phyloP scores from a whole-genome alignment of 345 rosid species.

The Populus euphratica region DNA sequence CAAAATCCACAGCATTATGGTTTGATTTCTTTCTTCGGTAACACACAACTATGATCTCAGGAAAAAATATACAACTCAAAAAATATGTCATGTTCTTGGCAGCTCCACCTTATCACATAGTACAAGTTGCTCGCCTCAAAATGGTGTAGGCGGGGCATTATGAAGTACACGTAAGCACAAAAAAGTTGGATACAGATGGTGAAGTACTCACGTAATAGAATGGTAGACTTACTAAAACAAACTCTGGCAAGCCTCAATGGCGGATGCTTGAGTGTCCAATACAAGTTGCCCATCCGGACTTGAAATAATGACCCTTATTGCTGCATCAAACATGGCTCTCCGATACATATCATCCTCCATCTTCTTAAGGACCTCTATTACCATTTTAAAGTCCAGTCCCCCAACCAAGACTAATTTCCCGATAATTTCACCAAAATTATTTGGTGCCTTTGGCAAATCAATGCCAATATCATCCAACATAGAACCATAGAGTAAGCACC shows the following conservation, averaged over 20 bases:
- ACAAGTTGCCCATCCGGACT: conserved; percentile 37
- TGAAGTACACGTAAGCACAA: conserved; percentile 12
- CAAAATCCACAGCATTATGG: conserved; percentile 39
- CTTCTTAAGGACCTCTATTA: conserved; percentile 59
- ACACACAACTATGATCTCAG: conserved; percentile 32
- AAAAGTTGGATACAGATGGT: background rate
- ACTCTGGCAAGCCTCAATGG: conserved; percentile 56
- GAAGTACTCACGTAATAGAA: background rate
- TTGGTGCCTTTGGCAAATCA: conserved; percentile 79
- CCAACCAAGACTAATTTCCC: conserved; percentile 55
- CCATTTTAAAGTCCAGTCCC: conserved; percentile 49
- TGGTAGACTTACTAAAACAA: conserved; percentile 26
- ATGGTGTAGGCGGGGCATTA: conserved; percentile 7
- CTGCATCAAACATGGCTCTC: conserved; percentile 57
- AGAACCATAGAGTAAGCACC: conserved; percentile 64
- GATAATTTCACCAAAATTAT: conserved; percentile 66
- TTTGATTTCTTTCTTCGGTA: conserved; percentile 23
- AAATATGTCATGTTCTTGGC: conserved; percentile 25
- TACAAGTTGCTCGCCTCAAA: conserved; percentile 36
- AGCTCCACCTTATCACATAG: conserved; percentile 31
- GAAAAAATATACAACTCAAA: conserved; percentile 38
- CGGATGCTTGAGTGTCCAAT: conserved; percentile 48
- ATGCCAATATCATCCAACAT: conserved; percentile 80
- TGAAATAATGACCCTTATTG: conserved; percentile 34
- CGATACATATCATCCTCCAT: conserved; percentile 58